These are phyloP conservation scores for Colletotrichum zoysiae DNA, from an alignment of 2,329 filamentous ascomycete genomes.

Conservation along the genomic window DNA sequence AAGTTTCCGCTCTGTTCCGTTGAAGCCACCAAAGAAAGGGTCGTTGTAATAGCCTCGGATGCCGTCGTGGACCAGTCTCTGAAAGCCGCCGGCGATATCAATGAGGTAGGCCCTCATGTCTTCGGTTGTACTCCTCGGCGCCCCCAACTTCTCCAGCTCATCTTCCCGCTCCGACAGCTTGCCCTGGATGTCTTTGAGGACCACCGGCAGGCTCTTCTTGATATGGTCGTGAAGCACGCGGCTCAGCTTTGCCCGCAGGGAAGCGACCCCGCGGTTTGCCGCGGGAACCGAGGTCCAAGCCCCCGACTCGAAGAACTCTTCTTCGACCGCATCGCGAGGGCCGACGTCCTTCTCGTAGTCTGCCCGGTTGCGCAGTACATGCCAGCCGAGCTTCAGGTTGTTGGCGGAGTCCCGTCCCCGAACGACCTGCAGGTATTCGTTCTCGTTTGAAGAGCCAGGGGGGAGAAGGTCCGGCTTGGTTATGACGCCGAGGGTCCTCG, in stretches of 20 bases:
- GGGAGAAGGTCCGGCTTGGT: slow-evolving; percentile 66
- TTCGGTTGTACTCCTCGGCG: slow-evolving; percentile 38
- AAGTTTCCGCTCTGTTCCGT: slow-evolving; percentile 45
- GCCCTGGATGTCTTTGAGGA: slow-evolving; percentile 46
- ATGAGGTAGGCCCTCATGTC: slow-evolving; percentile 53
- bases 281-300: slow-evolving; percentile 48
- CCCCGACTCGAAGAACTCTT: slow-evolving; percentile 49
- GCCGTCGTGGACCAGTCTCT: slow-evolving; percentile 48
- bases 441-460: slow-evolving; percentile 55
- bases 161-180: slow-evolving; percentile 44
- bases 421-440: slow-evolving; percentile 51
- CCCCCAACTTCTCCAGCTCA: slow-evolving; percentile 44
- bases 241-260: slow-evolving; percentile 52
- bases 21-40: slow-evolving; percentile 52
- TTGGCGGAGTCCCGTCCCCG: slow-evolving; percentile 49
- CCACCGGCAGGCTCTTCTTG: slow-evolving; percentile 46
- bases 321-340: slow-evolving; percentile 50
- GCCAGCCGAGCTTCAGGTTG: slow-evolving; percentile 61
- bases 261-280: slow-evolving; percentile 50
- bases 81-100: slow-evolving; percentile 52
- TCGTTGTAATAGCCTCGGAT: slow-evolving; percentile 49
- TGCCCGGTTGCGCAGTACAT: slow-evolving; percentile 63
- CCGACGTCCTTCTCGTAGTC: slow-evolving; percentile 46
- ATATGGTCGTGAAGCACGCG: slow-evolving; percentile 48
- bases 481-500: slow-evolving; percentile 68